Percentiles rank a stretch among this genome's conserved stretches.
Conservation (phyloP, 2,329 filamentous ascomycete species). For the Cryphonectria naterciae region DNA sequence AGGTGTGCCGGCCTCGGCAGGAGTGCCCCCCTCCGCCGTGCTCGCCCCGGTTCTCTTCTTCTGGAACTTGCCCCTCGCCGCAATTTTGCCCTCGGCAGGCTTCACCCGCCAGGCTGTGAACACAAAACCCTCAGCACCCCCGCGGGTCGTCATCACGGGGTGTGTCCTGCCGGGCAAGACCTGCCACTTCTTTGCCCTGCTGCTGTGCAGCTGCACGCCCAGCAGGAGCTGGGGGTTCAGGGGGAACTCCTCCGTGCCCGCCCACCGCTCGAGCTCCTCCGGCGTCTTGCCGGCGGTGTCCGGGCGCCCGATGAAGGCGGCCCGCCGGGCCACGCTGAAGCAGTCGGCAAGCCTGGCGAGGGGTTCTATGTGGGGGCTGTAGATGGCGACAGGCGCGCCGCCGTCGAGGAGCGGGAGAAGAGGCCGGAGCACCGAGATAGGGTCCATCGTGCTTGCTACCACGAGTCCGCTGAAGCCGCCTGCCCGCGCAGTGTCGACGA, state of each 20-base stretch:
- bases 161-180: constrained; percentile 90
- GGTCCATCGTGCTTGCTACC: constrained; percentile 82
- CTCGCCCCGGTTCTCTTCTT: constrained; percentile 48
- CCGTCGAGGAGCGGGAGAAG: constrained; percentile 80
- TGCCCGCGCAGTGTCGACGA: constrained; percentile 74
- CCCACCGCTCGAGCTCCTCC: constrained; percentile 59
- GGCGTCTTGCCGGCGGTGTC: constrained; percentile 49
- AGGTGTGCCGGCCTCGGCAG: constrained; percentile 21
- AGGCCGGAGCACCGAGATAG: constrained; percentile 73
- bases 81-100: constrained; percentile 77
- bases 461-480: constrained; percentile 85
- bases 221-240: constrained; percentile 85
- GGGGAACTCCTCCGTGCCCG: constrained; percentile 75
- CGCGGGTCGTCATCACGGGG: constrained; percentile 86
- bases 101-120: constrained; percentile 83
- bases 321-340: constrained; percentile 79
- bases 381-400: constrained; percentile 83
- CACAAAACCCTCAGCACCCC: constrained; percentile 87
- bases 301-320: constrained; percentile 66
- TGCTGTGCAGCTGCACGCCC: constrained; percentile 79
- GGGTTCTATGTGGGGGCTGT: constrained; percentile 79
- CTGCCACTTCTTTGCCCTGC: constrained; percentile 81
- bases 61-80: constrained; percentile 80
- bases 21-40: constrained; percentile 26
- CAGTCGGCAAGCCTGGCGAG: constrained; percentile 78